phyloP scores from a whole-genome alignment of 805 yeast species.

The Lachancea quebecensis region DNA sequence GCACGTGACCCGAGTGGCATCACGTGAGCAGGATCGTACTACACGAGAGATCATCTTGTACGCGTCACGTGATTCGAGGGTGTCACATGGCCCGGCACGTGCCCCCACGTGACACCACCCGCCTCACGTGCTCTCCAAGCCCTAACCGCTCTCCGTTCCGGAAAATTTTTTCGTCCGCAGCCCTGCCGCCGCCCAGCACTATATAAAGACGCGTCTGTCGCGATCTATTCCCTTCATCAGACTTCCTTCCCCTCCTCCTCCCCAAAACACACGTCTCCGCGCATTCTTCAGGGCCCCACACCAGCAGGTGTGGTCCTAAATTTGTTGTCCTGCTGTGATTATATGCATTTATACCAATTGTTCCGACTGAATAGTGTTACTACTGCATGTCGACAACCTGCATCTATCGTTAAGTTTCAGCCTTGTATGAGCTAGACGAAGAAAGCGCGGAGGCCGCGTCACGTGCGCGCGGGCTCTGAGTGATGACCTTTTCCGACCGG shows the following conservation, averaged over 20 bases:
- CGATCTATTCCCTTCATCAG: too few relatives aligned
- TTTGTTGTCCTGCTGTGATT: constrained; percentile 21
- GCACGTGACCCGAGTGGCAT: too few relatives aligned
- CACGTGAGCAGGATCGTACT: too few relatives aligned
- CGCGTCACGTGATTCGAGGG: too few relatives aligned
- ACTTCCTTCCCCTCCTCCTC: not conserved
- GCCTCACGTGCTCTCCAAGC: too few relatives aligned
- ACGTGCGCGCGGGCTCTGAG: constrained; percentile 7
- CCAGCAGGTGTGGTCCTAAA: constrained; percentile 6
- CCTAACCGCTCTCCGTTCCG: too few relatives aligned
- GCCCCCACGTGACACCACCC: too few relatives aligned
- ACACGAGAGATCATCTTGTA: too few relatives aligned
- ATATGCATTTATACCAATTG: constrained; percentile 32
- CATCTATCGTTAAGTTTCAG: constrained; percentile 42
- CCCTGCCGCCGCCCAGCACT: too few relatives aligned
- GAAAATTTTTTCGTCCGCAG: too few relatives aligned
- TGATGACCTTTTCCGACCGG: constrained; percentile 41
- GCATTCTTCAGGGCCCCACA: constrained; percentile 7
- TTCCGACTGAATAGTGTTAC: constrained; percentile 37
- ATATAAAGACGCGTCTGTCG: too few relatives aligned
- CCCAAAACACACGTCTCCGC: not conserved
- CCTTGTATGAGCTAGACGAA: constrained; percentile 36
- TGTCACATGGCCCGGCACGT: too few relatives aligned
- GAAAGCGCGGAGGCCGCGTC: constrained; percentile 5
- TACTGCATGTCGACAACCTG: constrained; percentile 37